A percentile compares a stretch with the other conserved stretches of the same genome.
phyloP scores from a whole-genome alignment of 805 yeast genomes.

The Saccharomyces paradoxus region DNA sequence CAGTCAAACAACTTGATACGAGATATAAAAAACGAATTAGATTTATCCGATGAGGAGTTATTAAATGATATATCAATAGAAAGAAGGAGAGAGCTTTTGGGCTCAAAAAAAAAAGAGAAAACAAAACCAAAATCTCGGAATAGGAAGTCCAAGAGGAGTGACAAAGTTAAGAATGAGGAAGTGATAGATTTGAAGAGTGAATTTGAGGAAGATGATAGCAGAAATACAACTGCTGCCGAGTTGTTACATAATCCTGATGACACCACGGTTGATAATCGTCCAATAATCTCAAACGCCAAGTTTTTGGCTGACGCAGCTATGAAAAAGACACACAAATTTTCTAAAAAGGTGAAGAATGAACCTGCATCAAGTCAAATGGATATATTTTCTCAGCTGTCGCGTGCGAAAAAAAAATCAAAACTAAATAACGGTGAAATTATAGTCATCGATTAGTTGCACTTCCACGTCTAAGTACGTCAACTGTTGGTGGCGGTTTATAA shows the following conservation, averaged over 20 bases:
- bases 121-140: background rate
- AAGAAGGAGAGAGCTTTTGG: constrained; percentile 5
- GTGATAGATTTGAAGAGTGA: constrained; percentile 1
- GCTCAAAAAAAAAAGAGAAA: constrained; percentile 11
- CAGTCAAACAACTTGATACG: background rate
- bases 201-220: constrained; percentile 4
- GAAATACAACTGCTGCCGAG: constrained; percentile 29
- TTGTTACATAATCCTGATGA: constrained; percentile 28
- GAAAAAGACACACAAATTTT: background rate
- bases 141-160: background rate
- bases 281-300: constrained; percentile 27
- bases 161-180: constrained; percentile 1
- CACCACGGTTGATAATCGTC: constrained; percentile 22
- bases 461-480: background rate
- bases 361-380: constrained; percentile 18
- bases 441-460: constrained; percentile 15
- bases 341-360: constrained; percentile 18
- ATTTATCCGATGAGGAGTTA: background rate
- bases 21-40: background rate
- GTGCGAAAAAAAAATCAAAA: constrained; percentile 27
- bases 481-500: background rate
- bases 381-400: constrained; percentile 25
- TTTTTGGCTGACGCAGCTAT: constrained; percentile 22
- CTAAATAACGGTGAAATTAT: constrained; percentile 24
- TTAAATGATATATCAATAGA: background rate